Percentiles rank a stretch among this genome's conserved stretches.
Evolutionary conservation across 2,329 filamentous ascomycete species (phyloP).

Genomic region (Fusarium tupiense): DNA sequence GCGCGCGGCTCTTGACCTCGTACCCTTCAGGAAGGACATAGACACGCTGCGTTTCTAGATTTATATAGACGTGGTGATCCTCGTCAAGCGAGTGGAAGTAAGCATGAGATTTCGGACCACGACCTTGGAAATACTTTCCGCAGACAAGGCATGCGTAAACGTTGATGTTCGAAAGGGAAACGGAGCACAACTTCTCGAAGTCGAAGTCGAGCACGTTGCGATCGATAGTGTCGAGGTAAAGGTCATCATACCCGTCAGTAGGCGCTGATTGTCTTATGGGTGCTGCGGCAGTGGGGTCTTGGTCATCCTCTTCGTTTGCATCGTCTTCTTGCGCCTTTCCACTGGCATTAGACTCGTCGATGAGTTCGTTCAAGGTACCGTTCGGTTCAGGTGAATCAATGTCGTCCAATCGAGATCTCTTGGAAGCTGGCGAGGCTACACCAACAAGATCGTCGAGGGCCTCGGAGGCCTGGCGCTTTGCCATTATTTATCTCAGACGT

Average conservation of each 20-base stretch:
- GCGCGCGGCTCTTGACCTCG: conserved; percentile 91
- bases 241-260: conserved; percentile 88
- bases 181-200: conserved; percentile 97
- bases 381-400: conserved; percentile 52
- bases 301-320: conserved; percentile 53
- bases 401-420: conserved; percentile 64
- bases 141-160: conserved; percentile 98
- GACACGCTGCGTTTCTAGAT: conserved; percentile 91
- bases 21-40: conserved; percentile 96
- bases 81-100: conserved; percentile 98
- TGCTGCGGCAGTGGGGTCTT: conserved; percentile 51
- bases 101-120: conserved; percentile 92
- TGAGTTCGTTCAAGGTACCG: conserved; percentile 21
- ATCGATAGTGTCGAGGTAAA: conserved; percentile 97
- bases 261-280: conserved; percentile 72
- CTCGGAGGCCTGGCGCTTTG: conserved; percentile 69
- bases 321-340: conserved; percentile 45
- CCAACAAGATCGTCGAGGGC: conserved; percentile 66
- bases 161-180: conserved; percentile 97
- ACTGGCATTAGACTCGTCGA: conserved; percentile 48
- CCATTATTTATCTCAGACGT: conserved; percentile 44
- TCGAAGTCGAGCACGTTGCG: conserved; percentile 95
- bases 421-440: conserved; percentile 67
- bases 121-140: conserved; percentile 96
- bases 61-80: conserved; percentile 97